Conservation (phyloP, 257 asterid species). For the Rhazya stricta region DNA sequence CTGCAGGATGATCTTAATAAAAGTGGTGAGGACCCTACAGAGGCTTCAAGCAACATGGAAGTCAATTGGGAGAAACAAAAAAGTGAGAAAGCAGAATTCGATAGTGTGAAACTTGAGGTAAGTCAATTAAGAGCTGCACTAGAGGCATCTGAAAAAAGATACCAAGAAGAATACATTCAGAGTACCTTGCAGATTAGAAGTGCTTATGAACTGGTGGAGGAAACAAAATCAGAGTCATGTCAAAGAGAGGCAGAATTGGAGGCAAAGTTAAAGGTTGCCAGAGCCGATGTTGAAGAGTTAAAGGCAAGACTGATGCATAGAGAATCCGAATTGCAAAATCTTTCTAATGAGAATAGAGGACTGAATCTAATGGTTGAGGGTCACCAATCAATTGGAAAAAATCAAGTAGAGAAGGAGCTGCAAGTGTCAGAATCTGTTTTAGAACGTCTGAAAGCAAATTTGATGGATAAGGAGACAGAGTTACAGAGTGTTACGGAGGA, state of each 20-base stretch:
- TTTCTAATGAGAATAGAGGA: conserved; percentile 22
- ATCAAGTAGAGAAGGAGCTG: conserved; percentile 29
- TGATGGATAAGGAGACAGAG: conserved; percentile 46
- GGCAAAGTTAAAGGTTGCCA: conserved; percentile 36
- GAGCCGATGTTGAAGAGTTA: conserved; percentile 44
- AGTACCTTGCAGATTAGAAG: conserved; percentile 58
- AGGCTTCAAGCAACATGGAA: conserved; percentile 17
- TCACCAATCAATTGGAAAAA: conserved; percentile 19
- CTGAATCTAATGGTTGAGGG: conserved; percentile 21
- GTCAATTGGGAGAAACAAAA: conserved; percentile 13
- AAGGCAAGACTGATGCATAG: conserved; percentile 32
- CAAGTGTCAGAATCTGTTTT: conserved; percentile 33
- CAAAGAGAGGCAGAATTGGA: conserved; percentile 54
- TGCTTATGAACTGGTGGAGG: conserved; percentile 63
- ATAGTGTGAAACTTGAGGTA: conserved; percentile 38
- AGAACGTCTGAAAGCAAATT: conserved; percentile 37
- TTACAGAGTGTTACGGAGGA: conserved; percentile 45
- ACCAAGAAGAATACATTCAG: conserved; percentile 51
- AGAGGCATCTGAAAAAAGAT: conserved; percentile 64
- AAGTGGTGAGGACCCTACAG: conserved; percentile 10
- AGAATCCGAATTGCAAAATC: conserved; percentile 31
- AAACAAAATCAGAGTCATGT: conserved; percentile 35
- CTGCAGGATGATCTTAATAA: conserved; percentile 39
- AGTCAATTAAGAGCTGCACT: conserved; percentile 47
- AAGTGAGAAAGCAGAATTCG: conserved; percentile 19